A percentile compares a stretch with the other conserved stretches of the same genome.
phyloP scores from a whole-genome alignment of 257 asterid genomes.

The Solanum paucissectum region DNA sequence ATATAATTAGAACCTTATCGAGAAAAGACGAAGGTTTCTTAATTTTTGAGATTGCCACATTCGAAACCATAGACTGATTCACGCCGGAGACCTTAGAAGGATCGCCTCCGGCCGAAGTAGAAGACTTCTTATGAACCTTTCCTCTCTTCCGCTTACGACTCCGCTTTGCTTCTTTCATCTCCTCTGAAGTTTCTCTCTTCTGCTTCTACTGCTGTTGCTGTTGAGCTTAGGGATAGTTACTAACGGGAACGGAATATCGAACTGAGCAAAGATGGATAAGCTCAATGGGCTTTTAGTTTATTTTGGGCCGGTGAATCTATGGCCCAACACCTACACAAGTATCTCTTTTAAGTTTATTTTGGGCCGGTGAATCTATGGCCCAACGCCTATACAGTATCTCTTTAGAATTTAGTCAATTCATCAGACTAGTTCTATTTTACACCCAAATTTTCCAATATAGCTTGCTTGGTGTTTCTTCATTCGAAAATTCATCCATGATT shows the following conservation, averaged over 20 bases:
- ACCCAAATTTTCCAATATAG: not conserved
- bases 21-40: constrained; percentile 42
- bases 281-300: not conserved
- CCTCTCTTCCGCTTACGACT: constrained; percentile 34
- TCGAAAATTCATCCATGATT: too few relatives aligned
- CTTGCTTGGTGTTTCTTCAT: not conserved
- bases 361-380: not conserved
- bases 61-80: constrained; percentile 6
- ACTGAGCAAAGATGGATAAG: not conserved
- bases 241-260: not conserved
- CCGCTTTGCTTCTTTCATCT: not conserved
- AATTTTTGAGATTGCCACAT: constrained; percentile 28
- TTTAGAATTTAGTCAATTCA: not conserved
- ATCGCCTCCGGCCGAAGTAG: not conserved
- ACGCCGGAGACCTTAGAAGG: not conserved
- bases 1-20: constrained; percentile 37
- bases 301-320: not conserved
- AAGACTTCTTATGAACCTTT: constrained; percentile 6
- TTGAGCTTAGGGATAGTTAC: not conserved
- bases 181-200: not conserved
- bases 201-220: not conserved
- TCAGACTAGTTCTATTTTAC: not conserved
- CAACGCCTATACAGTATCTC: not conserved
- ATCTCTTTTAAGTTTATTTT: not conserved
- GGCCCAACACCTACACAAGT: not conserved